Percentiles rank a stretch among this genome's conserved stretches.
Conservation (phyloP, 768 basidiomycete species). For the Dioszegia crocea region DNA sequence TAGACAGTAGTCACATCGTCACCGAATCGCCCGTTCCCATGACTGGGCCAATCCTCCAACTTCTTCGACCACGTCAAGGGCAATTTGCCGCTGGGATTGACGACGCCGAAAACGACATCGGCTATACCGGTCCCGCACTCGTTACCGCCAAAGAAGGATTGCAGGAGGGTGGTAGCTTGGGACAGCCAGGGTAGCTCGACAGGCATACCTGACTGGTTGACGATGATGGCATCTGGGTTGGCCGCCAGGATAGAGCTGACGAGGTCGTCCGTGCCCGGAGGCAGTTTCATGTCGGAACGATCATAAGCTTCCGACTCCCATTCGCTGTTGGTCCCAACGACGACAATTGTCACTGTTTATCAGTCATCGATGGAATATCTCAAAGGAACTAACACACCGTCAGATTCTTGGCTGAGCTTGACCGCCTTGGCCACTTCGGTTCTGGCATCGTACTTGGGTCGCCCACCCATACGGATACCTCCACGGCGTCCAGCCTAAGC, state of each 20-base stretch:
- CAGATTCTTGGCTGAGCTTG: slow-evolving; percentile 56
- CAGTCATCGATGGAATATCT: neutral
- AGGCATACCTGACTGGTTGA: slow-evolving; percentile 46
- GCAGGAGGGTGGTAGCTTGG: slow-evolving; percentile 57
- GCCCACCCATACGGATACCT: slow-evolving; percentile 37
- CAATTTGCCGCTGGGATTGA: slow-evolving; percentile 41
- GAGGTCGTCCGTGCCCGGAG: slow-evolving; percentile 32
- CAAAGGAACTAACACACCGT: slow-evolving; percentile 45
- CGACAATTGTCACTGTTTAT: slow-evolving; percentile 54
- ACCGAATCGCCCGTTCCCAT: slow-evolving; percentile 16
- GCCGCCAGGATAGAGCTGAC: slow-evolving; percentile 34
- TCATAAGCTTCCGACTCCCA: slow-evolving; percentile 77
- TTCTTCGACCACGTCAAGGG: slow-evolving; percentile 24
- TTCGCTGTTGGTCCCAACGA: slow-evolving; percentile 60
- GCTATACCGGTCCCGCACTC: slow-evolving; percentile 42
- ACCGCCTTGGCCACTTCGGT: slow-evolving; percentile 59
- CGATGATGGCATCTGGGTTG: slow-evolving; percentile 33
- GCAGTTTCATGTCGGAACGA: slow-evolving; percentile 58
- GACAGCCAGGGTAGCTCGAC: slow-evolving; percentile 69
- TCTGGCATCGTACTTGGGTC: slow-evolving; percentile 46
- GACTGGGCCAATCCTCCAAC: slow-evolving; percentile 21
- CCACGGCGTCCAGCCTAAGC: slow-evolving; percentile 32
- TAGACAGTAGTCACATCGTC: slow-evolving; percentile 34
- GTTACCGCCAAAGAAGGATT: slow-evolving; percentile 52
- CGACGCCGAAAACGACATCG: slow-evolving; percentile 41